phyloP scores from a whole-genome alignment of 2,329 filamentous ascomycete species.

The Calonectria pseudoturangicola region DNA sequence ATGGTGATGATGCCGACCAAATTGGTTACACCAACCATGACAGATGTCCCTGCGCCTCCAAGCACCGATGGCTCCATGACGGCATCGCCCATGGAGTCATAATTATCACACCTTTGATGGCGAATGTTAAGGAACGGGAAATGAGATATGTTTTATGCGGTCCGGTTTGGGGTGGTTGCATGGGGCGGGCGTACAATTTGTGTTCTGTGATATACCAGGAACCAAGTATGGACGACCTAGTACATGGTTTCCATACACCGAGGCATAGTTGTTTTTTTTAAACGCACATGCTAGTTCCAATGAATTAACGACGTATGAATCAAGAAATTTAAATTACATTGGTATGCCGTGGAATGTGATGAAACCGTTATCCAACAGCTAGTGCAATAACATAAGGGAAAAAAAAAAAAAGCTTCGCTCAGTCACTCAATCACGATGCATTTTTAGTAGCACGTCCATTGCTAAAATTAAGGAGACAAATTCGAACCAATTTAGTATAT shows the following conservation, averaged over 20 bases:
- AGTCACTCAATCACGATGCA: too few relatives aligned
- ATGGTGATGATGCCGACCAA: slow-evolving; percentile 36
- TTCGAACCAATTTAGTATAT: too few relatives aligned
- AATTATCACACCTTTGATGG: not conserved
- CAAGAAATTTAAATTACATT: not conserved
- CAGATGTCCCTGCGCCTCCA: slow-evolving; percentile 39
- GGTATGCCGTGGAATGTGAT: not conserved
- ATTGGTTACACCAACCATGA: slow-evolving; percentile 30
- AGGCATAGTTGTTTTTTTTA: slow-evolving; percentile 8
- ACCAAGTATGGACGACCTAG: slow-evolving; percentile 24
- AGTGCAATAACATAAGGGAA: too few relatives aligned
- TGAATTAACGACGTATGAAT: slow-evolving; percentile 20
- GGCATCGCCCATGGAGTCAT: slow-evolving; percentile 44
- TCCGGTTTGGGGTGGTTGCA: slow-evolving; percentile 6
- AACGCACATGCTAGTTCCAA: slow-evolving; percentile 15
- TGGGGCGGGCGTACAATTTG: slow-evolving; percentile 20
- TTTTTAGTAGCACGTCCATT: too few relatives aligned
- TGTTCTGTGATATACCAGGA: slow-evolving; percentile 17
- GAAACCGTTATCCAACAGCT: not conserved
- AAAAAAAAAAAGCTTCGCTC: too few relatives aligned
- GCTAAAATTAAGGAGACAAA: too few relatives aligned
- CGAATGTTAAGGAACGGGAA: slow-evolving; percentile 28
- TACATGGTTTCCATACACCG: slow-evolving; percentile 18
- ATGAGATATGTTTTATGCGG: slow-evolving; percentile 16
- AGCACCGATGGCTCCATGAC: slow-evolving; percentile 47